Percentiles rank a stretch among this genome's conserved stretches.
Conservation (phyloP, 345 rosid species). For the Camelina neglecta region DNA sequence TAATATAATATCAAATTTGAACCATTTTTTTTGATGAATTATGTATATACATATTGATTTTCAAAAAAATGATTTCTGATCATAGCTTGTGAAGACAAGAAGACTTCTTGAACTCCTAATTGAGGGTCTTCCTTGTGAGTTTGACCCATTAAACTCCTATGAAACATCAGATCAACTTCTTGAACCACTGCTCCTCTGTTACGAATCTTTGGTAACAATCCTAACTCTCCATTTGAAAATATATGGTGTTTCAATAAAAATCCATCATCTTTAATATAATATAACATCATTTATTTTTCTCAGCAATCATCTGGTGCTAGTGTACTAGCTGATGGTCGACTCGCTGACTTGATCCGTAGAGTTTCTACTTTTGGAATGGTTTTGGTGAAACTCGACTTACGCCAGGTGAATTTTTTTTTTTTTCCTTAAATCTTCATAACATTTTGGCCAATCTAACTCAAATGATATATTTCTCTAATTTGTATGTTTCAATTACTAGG, state of each 20-base stretch:
- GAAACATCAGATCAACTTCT: constrained; percentile 83
- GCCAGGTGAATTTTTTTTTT: constrained; percentile 60
- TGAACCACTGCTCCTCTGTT: constrained; percentile 84
- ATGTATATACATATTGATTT: not conserved
- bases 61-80: constrained; percentile 12
- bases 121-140: constrained; percentile 95
- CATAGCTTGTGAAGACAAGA: constrained; percentile 84
- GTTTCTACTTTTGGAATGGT: constrained; percentile 92
- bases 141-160: constrained; percentile 73
- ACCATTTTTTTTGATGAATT: not conserved
- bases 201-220: constrained; percentile 76
- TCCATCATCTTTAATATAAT: not conserved
- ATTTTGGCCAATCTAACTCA: not conserved
- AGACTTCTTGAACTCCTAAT: constrained; percentile 82
- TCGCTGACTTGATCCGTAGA: constrained; percentile 91
- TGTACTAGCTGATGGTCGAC: constrained; percentile 87
- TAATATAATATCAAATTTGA: not conserved
- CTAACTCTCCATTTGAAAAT: not conserved
- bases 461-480: not conserved
- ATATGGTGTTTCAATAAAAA: not conserved
- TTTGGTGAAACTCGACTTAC: constrained; percentile 94
- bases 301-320: constrained; percentile 94
- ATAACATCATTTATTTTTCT: constrained; percentile 11
- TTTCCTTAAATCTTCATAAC: not conserved
- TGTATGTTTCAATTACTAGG: constrained; percentile 53